Conservation (phyloP, 2,329 filamentous ascomycete genomes). For the Pseudogymnoascus sp. region DNA sequence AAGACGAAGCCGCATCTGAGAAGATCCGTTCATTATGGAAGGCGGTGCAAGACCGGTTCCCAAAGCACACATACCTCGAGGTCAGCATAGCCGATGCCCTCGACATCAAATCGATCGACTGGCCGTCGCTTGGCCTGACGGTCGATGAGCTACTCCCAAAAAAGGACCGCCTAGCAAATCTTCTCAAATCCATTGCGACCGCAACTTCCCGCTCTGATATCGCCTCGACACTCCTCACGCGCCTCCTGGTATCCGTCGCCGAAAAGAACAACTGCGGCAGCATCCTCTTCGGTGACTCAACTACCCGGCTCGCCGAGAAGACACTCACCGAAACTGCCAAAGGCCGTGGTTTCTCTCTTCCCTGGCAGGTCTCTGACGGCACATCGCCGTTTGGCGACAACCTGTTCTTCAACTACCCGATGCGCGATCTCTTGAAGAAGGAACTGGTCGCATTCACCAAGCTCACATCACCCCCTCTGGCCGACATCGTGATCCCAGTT, state of each 20-base stretch:
- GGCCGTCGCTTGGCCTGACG: constrained; percentile 36
- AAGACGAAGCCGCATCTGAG: constrained; percentile 17
- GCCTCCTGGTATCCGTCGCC: constrained; percentile 61
- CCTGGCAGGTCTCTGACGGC: constrained; percentile 76
- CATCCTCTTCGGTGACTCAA: constrained; percentile 77
- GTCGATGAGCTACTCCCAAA: constrained; percentile 11
- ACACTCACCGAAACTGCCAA: constrained; percentile 85
- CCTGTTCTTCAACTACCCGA: constrained; percentile 60
- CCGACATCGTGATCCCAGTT: constrained; percentile 38
- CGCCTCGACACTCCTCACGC: constrained; percentile 58
- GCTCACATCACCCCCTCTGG: constrained; percentile 44
- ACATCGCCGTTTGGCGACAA: constrained; percentile 21
- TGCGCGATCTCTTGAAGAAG: constrained; percentile 76
- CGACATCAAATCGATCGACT: constrained; percentile 43
- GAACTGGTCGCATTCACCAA: constrained; percentile 65
- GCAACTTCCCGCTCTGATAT: constrained; percentile 71
- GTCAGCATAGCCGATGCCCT: constrained; percentile 59
- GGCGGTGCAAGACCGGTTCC: constrained; percentile 49
- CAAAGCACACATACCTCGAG: constrained; percentile 54
- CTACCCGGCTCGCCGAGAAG: constrained; percentile 78
- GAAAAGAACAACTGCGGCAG: constrained; percentile 53
- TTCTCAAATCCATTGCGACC: constrained; percentile 55
- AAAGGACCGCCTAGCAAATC: constrained; percentile 35
- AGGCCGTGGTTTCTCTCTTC: constrained; percentile 75
- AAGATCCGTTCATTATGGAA: neutral